Evolutionary conservation across 768 basidiomycete species (phyloP).

Genomic region (Obba rivulosa): DNA sequence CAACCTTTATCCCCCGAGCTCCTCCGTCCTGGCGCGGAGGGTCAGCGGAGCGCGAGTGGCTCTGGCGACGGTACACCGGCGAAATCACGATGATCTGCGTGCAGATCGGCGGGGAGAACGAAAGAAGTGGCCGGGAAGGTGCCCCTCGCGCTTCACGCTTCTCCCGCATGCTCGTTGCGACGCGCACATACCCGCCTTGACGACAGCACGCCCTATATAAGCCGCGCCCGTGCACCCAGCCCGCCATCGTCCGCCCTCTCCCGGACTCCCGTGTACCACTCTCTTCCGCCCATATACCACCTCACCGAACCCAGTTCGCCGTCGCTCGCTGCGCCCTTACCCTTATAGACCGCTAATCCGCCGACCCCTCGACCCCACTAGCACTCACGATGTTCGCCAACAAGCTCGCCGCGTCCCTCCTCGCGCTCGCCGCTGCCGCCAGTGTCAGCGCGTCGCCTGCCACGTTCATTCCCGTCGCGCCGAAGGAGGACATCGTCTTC

Average conservation of each 20-base stretch:
- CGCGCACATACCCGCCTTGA: no score
- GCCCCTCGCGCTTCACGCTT: no score
- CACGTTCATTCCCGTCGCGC: slow-evolving; percentile 21
- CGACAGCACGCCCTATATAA: no score
- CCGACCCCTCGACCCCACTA: background rate
- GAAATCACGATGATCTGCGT: no score
- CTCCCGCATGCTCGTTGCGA: no score
- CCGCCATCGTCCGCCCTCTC: background rate
- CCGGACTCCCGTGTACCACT: background rate
- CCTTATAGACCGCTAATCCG: slow-evolving; percentile 4
- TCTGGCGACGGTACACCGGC: no score
- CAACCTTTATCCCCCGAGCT: no score
- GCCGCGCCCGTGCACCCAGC: slow-evolving; percentile 2
- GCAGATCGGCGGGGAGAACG: no score
- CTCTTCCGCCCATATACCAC: background rate
- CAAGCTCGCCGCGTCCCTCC: slow-evolving; percentile 12
- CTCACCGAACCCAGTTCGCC: background rate
- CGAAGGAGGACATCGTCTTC: slow-evolving; percentile 30
- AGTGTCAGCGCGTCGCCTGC: slow-evolving; percentile 20
- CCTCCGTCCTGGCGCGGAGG: no score
- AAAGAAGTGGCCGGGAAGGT: no score
- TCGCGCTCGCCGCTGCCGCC: slow-evolving; percentile 26
- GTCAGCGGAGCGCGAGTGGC: no score
- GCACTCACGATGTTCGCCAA: slow-evolving; percentile 11
- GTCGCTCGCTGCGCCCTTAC: slow-evolving; percentile 5